Base-by-base conservation (phyloP, 768 basidiomycete species). In the Agaricus blazei region DNA sequence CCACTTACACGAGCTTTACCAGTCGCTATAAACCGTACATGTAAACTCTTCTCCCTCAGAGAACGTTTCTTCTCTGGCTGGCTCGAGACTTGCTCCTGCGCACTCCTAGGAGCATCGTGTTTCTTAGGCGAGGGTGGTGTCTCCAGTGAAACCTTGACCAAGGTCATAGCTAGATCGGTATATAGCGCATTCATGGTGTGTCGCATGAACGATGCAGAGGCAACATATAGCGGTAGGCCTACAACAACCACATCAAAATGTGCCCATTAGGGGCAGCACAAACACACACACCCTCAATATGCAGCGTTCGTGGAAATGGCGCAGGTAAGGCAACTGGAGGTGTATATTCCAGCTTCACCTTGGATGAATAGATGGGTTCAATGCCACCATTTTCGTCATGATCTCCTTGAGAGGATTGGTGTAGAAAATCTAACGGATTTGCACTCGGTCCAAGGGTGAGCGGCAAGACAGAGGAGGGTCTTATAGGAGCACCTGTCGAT, bases 151-250 rank as follows among this genome's bases (percentile, higher is more conserved):
- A 85, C 66, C 62, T 79, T 84, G 23, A 72, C 74, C 40, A 88
- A 67, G 38, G 75, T 73, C 37, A 92, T 79, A 3, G 63, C 67
- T 36, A 89, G 70, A 64, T 89, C 83, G 9, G 84, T 77, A 64
- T 89, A 90, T 14, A 91, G 67, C 11, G 90, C 84, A 63, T 83
- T 87, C 65, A 92, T 78, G 4, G 89, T 87, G 58, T 87, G 88
- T 19, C 85, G 78, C 19, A 90, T 70, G 59, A 90, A 80, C 2
- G 78, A 77, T 2, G 87, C 82, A 0, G 87, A 88, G 1, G 86
- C 79, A 57, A 84, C 74, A 68, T 91, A 92, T 29, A 91, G 62
- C 7, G 84, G 81, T 3, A 88, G 65, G n/a, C 90, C 88, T 89
- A 59, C 6, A 15, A 9, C 27, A 37, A 15, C 27, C 52, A 48